A percentile compares a stretch with the other conserved stretches of the same genome.
Evolutionary conservation across 2,329 filamentous ascomycete species (phyloP).

Genomic region (Pseudogymnoascus sp.): DNA sequence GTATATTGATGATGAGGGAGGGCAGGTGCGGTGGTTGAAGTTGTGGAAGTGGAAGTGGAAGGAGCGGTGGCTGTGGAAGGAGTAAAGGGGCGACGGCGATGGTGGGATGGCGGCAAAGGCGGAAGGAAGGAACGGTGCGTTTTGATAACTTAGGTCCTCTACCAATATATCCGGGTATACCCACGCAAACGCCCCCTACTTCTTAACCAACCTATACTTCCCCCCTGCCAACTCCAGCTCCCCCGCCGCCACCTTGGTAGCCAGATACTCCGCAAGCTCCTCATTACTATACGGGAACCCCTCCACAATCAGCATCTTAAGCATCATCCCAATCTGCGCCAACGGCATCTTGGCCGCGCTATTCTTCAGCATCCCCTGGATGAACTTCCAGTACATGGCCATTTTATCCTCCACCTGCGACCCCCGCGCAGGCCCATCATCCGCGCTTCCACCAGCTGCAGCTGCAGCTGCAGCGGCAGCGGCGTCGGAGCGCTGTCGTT

Average conservation of each 20-base stretch:
- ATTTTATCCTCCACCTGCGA: slow-evolving; percentile 51
- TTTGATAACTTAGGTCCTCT: background rate
- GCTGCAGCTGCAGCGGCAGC: slow-evolving; percentile 18
- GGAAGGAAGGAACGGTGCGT: background rate
- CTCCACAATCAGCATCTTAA: slow-evolving; percentile 82
- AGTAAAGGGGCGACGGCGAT: background rate
- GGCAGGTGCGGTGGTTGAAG: background rate
- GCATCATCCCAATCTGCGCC: slow-evolving; percentile 81
- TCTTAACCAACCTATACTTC: slow-evolving; percentile 59
- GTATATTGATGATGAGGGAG: background rate
- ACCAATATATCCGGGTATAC: background rate
- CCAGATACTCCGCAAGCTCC: slow-evolving; percentile 74
- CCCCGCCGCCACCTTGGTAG: slow-evolving; percentile 65
- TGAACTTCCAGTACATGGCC: slow-evolving; percentile 81
- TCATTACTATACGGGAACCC: slow-evolving; percentile 87
- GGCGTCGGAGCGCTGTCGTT: slow-evolving; percentile 26
- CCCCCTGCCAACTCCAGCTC: slow-evolving; percentile 62
- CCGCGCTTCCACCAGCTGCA: slow-evolving; percentile 23
- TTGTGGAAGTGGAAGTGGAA: background rate
- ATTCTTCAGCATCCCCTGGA: slow-evolving; percentile 92
- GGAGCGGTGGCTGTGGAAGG: background rate
- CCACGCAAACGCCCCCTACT: slow-evolving; percentile 29
- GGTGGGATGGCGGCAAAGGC: background rate
- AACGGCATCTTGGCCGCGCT: slow-evolving; percentile 72
- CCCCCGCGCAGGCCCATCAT: slow-evolving; percentile 40